These are phyloP conservation scores for Lachancea kluyveri DNA, from an alignment of 805 yeast genomes.

Conservation along the genomic window DNA sequence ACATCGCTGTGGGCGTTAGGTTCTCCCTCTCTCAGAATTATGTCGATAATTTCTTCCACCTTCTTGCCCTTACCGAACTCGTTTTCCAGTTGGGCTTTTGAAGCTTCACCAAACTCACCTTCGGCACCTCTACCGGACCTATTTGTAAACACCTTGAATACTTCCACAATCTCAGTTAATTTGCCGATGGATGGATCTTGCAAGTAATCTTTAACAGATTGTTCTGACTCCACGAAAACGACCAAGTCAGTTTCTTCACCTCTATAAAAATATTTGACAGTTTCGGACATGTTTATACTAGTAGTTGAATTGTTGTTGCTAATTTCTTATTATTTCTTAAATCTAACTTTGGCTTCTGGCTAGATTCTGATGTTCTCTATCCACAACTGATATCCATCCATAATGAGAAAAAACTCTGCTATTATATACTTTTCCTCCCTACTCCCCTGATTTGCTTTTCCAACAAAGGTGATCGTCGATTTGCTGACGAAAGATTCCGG, in stretches of 20 bases:
- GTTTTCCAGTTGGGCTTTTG: slow-evolving; percentile 52
- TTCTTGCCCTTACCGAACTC: slow-evolving; percentile 58
- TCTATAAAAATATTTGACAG: slow-evolving; percentile 53
- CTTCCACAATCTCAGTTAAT: slow-evolving; percentile 52
- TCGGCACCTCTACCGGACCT: slow-evolving; percentile 59
- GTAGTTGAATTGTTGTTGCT: not conserved
- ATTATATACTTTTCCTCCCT: too few relatives aligned
- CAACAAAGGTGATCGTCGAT: too few relatives aligned
- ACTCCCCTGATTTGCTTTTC: too few relatives aligned
- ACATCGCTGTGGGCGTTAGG: slow-evolving; percentile 35
- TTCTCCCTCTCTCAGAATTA: slow-evolving; percentile 55
- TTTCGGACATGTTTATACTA: slow-evolving; percentile 24
- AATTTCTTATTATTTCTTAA: slow-evolving; percentile 2
- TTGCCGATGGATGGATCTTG: slow-evolving; percentile 41
- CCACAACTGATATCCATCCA: too few relatives aligned
- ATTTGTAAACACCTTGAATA: slow-evolving; percentile 58
- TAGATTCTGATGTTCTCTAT: too few relatives aligned
- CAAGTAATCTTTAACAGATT: slow-evolving; percentile 41
- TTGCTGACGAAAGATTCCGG: too few relatives aligned
- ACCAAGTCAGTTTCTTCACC: slow-evolving; percentile 62
- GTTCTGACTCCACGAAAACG: slow-evolving; percentile 53
- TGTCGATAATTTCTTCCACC: slow-evolving; percentile 50
- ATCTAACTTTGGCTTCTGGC: too few relatives aligned
- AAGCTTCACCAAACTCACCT: slow-evolving; percentile 69
- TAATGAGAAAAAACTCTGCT: too few relatives aligned